These are phyloP conservation scores for Suhomyces prunicola DNA, from an alignment of 805 yeast species.

Conservation along the genomic window DNA sequence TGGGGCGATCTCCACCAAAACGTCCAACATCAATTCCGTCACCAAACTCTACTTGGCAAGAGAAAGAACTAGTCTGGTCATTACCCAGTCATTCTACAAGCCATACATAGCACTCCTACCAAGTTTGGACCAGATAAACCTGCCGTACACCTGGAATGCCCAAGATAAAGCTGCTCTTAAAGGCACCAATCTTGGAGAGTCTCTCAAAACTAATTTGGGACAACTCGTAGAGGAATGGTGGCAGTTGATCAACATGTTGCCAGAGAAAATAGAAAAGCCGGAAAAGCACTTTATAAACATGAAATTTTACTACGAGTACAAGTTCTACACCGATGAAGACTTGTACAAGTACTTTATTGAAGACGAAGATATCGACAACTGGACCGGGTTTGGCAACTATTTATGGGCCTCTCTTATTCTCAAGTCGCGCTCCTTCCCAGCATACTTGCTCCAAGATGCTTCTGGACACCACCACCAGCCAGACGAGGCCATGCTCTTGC, in stretches of 20 bases:
- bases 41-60: conserved; percentile 34
- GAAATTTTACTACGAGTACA: conserved; percentile 43
- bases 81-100: conserved; percentile 19
- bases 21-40: conserved; percentile 26
- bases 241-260: conserved; percentile 30
- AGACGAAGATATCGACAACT: conserved; percentile 30
- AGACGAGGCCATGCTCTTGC: conserved; percentile 67
- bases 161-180: conserved; percentile 49
- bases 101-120: conserved; percentile 35
- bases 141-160: conserved; percentile 66
- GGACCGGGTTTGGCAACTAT: conserved; percentile 68
- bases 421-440: conserved; percentile 80
- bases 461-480: conserved; percentile 24
- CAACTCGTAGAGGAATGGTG: conserved; percentile 63
- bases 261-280: conserved; percentile 30
- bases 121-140: conserved; percentile 39
- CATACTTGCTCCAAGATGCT: conserved; percentile 46
- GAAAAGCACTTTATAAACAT: conserved; percentile 34
- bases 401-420: conserved; percentile 73
- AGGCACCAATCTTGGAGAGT: conserved; percentile 69
- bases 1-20: conserved; percentile 14
- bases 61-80: conserved; percentile 17
- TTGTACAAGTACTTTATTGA: conserved; percentile 24
- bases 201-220: conserved; percentile 46
- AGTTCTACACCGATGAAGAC: conserved; percentile 37